Evolutionary conservation across 441 rosid species (phyloP).

Genomic region (Jatropha multifida): DNA sequence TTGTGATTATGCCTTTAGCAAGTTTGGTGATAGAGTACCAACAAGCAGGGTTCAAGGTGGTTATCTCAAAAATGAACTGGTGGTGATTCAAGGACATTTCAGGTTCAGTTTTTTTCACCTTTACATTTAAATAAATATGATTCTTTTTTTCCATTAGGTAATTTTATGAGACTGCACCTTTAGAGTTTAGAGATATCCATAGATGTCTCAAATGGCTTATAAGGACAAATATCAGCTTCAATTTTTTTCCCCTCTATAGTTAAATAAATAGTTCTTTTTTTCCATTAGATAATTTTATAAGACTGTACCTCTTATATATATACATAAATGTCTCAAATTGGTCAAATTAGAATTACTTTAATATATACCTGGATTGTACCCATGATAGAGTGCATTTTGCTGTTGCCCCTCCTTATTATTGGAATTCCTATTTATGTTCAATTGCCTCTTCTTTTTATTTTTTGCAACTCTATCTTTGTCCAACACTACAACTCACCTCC

Average conservation of each 20-base stretch:
- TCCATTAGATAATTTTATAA: neutral
- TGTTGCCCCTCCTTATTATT: too few species aligned
- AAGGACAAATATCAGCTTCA: slow-evolving; percentile 6
- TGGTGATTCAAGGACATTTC: slow-evolving; percentile 18
- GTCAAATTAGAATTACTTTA: slow-evolving; percentile 9
- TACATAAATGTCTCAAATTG: neutral
- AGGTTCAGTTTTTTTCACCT: neutral
- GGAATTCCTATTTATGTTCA: too few species aligned
- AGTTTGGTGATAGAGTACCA: slow-evolving; percentile 28
- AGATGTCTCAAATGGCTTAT: neutral
- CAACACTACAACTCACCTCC: too few species aligned
- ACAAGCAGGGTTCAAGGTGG: slow-evolving; percentile 19
- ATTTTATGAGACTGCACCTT: neutral
- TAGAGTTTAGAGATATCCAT: neutral
- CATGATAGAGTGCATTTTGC: neutral
- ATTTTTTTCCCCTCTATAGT: neutral
- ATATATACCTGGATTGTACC: slow-evolving; percentile 1
- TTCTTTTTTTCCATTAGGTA: neutral
- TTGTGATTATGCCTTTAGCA: slow-evolving; percentile 17
- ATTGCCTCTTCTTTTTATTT: too few species aligned
- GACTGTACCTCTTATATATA: neutral
- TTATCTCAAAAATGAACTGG: slow-evolving; percentile 3
- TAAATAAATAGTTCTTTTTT: neutral
- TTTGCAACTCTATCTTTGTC: too few species aligned
- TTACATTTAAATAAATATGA: neutral